These are phyloP conservation scores for Yarrowia phangngaensis DNA, from an alignment of 805 yeast genomes.

Conservation along the genomic window DNA sequence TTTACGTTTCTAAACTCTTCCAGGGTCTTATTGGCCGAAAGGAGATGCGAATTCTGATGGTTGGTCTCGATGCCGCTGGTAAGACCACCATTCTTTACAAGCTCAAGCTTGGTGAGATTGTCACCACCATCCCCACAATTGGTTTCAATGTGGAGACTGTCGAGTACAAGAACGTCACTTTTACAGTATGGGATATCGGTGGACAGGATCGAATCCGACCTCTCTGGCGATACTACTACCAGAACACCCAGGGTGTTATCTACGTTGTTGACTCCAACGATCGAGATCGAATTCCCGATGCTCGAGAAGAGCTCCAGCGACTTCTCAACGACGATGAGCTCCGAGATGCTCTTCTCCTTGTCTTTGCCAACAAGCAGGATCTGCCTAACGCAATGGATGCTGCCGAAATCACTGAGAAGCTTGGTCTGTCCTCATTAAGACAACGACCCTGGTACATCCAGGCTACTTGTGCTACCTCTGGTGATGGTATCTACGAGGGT, in stretches of 20 bases:
- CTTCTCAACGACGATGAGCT: slow-evolving; percentile 98
- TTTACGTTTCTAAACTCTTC: slow-evolving; percentile 88
- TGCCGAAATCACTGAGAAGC: slow-evolving; percentile 95
- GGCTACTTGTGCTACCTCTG: slow-evolving; percentile 98
- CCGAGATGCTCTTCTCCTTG: slow-evolving; percentile 91
- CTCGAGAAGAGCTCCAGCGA: slow-evolving; percentile 96
- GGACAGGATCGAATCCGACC: slow-evolving; percentile 99
- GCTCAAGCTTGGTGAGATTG: slow-evolving; percentile 92
- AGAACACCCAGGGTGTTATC: slow-evolving; percentile 97
- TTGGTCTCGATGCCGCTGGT: slow-evolving; percentile 98
- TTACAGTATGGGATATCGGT: slow-evolving; percentile 99
- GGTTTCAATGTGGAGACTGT: slow-evolving; percentile 98
- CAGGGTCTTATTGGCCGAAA: slow-evolving; percentile 94
- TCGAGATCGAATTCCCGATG: slow-evolving; percentile 96
- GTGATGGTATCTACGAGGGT: slow-evolving; percentile 98
- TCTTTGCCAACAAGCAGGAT: slow-evolving; percentile 98
- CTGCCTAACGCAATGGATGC: slow-evolving; percentile 99
- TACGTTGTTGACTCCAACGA: slow-evolving; percentile 97
- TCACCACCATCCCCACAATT: slow-evolving; percentile 93
- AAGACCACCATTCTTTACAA: slow-evolving; percentile 94
- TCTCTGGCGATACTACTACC: slow-evolving; percentile 98
- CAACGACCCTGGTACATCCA: slow-evolving; percentile 99
- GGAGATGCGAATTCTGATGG: slow-evolving; percentile 98
- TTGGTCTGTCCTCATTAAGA: slow-evolving; percentile 94
- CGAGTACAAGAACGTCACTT: slow-evolving; percentile 93